phyloP scores from a whole-genome alignment of 1,139 yeast genomes.

The Candida sanyaensis region DNA sequence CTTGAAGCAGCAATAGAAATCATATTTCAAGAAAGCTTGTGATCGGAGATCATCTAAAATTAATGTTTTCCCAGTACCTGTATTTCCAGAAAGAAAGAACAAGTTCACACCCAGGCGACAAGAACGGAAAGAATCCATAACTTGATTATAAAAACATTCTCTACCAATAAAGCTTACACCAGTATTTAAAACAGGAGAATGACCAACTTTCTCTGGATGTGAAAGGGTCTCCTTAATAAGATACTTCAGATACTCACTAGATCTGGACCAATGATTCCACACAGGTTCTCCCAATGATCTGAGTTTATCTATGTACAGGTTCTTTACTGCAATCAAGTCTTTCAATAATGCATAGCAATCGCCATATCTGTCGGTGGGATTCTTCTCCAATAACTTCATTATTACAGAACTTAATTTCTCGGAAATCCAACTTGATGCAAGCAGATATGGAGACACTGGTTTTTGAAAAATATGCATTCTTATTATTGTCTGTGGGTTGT shows the following conservation, averaged over 20 bases:
- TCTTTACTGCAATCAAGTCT: constrained; percentile 32
- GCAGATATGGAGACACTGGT: constrained; percentile 40
- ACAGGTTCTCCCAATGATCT: constrained; percentile 10
- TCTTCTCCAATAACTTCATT: constrained; percentile 47
- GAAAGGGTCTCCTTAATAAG: constrained; percentile 8
- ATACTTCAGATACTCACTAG: constrained; percentile 10
- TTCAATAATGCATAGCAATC: constrained; percentile 37
- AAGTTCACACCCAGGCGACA: constrained; percentile 25
- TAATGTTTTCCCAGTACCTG: constrained; percentile 52
- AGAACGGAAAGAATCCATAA: constrained; percentile 26
- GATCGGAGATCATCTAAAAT: constrained; percentile 44
- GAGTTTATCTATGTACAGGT: constrained; percentile 20
- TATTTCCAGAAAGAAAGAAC: constrained; percentile 42
- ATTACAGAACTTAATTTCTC: constrained; percentile 40
- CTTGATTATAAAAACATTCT: constrained; percentile 26
- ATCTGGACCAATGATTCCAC: constrained; percentile 12
- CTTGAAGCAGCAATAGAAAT: constrained; percentile 45
- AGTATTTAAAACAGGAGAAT: constrained; percentile 22
- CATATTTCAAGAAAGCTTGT: constrained; percentile 35
- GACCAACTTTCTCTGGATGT: constrained; percentile 13
- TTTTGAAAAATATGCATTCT: constrained; percentile 45
- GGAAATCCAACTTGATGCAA: constrained; percentile 38
- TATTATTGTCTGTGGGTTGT: constrained; percentile 42
- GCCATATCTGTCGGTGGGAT: constrained; percentile 44
- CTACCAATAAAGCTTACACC: constrained; percentile 42